Evolutionary conservation across 257 asterid genomes (phyloP).

Genomic region (Solanum pinnatisectum): DNA sequence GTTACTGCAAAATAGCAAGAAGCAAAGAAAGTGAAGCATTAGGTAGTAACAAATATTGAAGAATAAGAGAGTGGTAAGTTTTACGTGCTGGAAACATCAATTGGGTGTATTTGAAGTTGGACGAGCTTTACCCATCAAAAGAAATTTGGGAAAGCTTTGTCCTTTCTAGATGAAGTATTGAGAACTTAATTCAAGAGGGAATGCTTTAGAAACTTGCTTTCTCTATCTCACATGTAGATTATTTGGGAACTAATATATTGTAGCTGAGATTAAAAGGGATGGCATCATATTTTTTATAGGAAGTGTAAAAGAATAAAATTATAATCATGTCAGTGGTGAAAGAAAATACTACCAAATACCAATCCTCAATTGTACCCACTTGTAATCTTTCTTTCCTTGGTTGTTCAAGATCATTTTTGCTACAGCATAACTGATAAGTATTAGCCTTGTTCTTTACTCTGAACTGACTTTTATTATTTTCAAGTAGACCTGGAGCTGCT

Average conservation of each 20-base stretch:
- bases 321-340: not conserved
- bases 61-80: not conserved
- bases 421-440: not conserved
- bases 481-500: slow-evolving; percentile 49
- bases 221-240: not conserved
- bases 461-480: not conserved
- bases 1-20: not conserved
- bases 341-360: not conserved
- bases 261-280: not conserved
- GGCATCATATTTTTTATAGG: not conserved
- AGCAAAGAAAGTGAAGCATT: not conserved
- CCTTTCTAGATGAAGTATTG: not conserved
- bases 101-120: not conserved
- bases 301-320: not conserved
- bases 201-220: not conserved
- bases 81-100: not conserved
- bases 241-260: not conserved
- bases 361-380: not conserved
- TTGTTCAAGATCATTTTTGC: not conserved
- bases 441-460: not conserved
- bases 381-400: not conserved
- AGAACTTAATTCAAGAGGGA: not conserved
- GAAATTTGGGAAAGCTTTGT: not conserved
- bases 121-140: not conserved
- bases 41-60: not conserved